A percentile compares a stretch with the other conserved stretches of the same genome.
Evolutionary conservation across 192 early-diverging fungal genomes (phyloP).

Genomic region (Backusella sp.): DNA sequence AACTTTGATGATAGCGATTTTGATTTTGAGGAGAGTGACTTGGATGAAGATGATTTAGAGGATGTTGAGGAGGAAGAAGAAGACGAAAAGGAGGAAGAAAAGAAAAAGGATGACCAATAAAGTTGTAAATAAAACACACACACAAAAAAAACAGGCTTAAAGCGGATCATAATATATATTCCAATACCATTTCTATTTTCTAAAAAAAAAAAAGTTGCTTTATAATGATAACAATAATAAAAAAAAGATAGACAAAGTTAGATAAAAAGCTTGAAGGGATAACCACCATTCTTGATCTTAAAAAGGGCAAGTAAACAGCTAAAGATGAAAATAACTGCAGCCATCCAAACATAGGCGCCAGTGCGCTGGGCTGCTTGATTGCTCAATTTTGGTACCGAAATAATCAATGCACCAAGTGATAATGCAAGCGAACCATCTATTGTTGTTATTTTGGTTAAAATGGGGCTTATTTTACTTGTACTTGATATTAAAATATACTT

Average conservation of each 20-base stretch:
- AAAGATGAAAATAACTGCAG: slow-evolving; percentile 64
- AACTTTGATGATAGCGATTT: slow-evolving; percentile 45
- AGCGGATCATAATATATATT: background rate
- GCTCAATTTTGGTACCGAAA: slow-evolving; percentile 51
- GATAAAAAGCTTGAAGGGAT: slow-evolving; percentile 64
- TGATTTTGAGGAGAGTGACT: slow-evolving; percentile 48
- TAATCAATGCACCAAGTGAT: slow-evolving; percentile 51
- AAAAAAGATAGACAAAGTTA: slow-evolving; percentile 14
- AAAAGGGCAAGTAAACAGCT: slow-evolving; percentile 65
- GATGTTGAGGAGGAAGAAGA: background rate
- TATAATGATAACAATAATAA: too few species aligned
- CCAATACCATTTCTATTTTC: background rate
- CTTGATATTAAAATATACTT: slow-evolving; percentile 22
- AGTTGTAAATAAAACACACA: background rate
- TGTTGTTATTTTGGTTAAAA: background rate
- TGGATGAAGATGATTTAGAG: slow-evolving; percentile 26
- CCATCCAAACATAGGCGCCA: slow-evolving; percentile 55
- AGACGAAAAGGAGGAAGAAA: background rate
- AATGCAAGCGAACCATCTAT: slow-evolving; percentile 61
- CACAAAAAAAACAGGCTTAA: background rate
- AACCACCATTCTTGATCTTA: slow-evolving; percentile 65
- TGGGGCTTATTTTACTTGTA: background rate
- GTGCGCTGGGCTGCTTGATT: slow-evolving; percentile 52
- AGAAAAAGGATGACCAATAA: slow-evolving; percentile 7
- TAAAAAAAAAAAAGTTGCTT: background rate